Conservation (phyloP, 2,329 filamentous ascomycete genomes). For the Ustilaginoidea virens region DNA sequence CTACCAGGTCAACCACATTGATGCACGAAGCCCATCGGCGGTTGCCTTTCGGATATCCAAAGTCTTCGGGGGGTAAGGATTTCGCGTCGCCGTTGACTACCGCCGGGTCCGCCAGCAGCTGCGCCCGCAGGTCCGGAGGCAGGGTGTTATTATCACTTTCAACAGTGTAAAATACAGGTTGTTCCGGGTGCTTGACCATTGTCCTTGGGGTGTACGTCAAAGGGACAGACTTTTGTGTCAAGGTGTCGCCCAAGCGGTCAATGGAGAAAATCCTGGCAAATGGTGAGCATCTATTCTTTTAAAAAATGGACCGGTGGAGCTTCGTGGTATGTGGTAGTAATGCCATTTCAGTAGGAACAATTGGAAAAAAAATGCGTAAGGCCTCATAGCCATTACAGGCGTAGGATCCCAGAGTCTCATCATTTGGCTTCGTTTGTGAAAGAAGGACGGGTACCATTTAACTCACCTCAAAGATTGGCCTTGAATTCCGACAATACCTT, state of each 20-base stretch:
- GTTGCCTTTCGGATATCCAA: constrained; percentile 72
- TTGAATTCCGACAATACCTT: constrained; percentile 89
- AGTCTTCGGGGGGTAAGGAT: constrained; percentile 61
- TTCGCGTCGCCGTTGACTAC: constrained; percentile 58
- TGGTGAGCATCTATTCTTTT: not conserved
- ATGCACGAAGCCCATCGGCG: constrained; percentile 95
- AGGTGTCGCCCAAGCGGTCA: constrained; percentile 69
- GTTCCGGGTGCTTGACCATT: constrained; percentile 75
- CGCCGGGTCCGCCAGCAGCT: constrained; percentile 56
- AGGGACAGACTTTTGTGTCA: constrained; percentile 74
- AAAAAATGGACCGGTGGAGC: too few relatives aligned
- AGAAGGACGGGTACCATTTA: constrained; percentile 8
- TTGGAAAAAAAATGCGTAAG: constrained; percentile 48
- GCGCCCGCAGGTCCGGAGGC: constrained; percentile 59
- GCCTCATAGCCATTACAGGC: constrained; percentile 38
- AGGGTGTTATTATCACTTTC: constrained; percentile 89
- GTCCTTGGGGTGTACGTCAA: constrained; percentile 82
- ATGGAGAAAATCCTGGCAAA: constrained; percentile 67
- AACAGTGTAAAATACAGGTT: constrained; percentile 84
- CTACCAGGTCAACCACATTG: constrained; percentile 72
- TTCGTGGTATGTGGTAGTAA: too few relatives aligned
- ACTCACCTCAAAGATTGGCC: constrained; percentile 71
- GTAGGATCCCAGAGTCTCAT: constrained; percentile 51
- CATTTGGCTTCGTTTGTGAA: constrained; percentile 34
- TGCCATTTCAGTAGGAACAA: constrained; percentile 87